Base-by-base conservation (phyloP, 768 basidiomycete genomes). In the Pilatotrama ljubarskyi region DNA sequence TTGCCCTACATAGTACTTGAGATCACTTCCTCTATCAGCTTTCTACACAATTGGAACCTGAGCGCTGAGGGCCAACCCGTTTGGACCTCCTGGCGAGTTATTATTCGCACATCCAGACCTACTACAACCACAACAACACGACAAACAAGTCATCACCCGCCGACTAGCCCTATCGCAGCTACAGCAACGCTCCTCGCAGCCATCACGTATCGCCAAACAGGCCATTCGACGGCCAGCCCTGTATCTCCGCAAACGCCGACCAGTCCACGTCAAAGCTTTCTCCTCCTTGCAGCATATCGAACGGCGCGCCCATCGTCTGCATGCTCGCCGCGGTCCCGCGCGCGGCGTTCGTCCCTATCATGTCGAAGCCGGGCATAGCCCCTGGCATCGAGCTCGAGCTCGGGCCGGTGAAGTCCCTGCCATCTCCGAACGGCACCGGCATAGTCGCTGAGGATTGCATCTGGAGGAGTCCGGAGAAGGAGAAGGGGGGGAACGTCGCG, bases 281-380 rank as follows among this genome's bases (percentile, higher is more conserved):
- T 35, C 48, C 62, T 17, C 64, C 55, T 32, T 65, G 68, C 42
- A 69, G 59, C 50, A 69, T 52, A 29, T 67, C 63, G 55, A 64
- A 67, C 15, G 68, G 65, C 64, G 65, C 60, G 26, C 63, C 24
- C 63, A 62, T 62, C 36, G 64, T 48, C 42, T 64, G 65, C 20
- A 55, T 15, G 13, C 25, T 35, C 25, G 38, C n/a, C n/a, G n/a
- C 15, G 10, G 26, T 26, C 24, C 20, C 43, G 9, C 35, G 13
- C 50, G 55, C 49, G 10, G 11, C 22, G 29, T 32, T 32, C 51
- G 20, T 32, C 17, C 22, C 51, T 37, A 18, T 25, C 37, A 26
- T 22, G 5, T 51, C 51, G 38, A 51, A 11, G n/a, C 32, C 55
- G 25, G n/a, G 10, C 51, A 59, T 49, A n/a, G 14, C 50, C 47